These are phyloP conservation scores for Sarocladium kiliense DNA, from an alignment of 2,329 filamentous ascomycete species.

Conservation along the genomic window DNA sequence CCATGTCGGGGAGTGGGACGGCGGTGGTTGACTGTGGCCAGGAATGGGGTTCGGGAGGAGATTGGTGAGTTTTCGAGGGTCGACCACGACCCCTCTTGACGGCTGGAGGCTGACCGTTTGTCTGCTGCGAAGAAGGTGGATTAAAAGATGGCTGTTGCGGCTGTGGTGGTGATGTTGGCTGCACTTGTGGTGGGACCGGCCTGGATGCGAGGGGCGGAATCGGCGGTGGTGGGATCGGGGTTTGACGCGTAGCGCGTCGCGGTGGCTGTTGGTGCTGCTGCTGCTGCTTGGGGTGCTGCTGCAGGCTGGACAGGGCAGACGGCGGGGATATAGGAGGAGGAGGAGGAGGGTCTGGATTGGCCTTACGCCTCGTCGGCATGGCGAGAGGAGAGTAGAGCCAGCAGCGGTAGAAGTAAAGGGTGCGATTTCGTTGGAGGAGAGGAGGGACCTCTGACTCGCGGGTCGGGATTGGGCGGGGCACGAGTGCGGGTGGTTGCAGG, in stretches of 20 bases:
- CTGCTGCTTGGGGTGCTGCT: conserved; percentile 14
- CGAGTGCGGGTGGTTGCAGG: too few species aligned
- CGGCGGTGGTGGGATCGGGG: conserved; percentile 18
- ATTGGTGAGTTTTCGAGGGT: neutral
- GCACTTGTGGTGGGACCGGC: neutral
- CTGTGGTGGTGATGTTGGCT: neutral
- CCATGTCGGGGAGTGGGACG: conserved; percentile 16
- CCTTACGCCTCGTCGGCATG: neutral
- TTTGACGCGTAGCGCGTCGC: conserved; percentile 23
- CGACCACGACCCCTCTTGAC: conserved; percentile 9
- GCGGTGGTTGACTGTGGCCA: neutral
- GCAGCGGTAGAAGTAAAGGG: neutral
- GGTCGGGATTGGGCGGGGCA: too few species aligned
- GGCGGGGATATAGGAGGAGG: neutral
- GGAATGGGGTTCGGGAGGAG: neutral
- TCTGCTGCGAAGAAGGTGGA: conserved; percentile 20
- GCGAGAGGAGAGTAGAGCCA: neutral
- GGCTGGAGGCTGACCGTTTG: conserved; percentile 11
- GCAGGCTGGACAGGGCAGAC: neutral
- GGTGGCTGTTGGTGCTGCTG: neutral
- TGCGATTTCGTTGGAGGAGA: too few species aligned
- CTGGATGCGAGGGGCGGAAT: neutral
- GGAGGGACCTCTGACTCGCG: too few species aligned
- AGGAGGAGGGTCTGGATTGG: conserved; percentile 5
- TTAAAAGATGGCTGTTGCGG: conserved; percentile 24